Evolutionary conservation across 768 basidiomycete genomes (phyloP), one percentile per base, ranked within the genome.

Genomic region (Cubamyces lactineus): DNA sequence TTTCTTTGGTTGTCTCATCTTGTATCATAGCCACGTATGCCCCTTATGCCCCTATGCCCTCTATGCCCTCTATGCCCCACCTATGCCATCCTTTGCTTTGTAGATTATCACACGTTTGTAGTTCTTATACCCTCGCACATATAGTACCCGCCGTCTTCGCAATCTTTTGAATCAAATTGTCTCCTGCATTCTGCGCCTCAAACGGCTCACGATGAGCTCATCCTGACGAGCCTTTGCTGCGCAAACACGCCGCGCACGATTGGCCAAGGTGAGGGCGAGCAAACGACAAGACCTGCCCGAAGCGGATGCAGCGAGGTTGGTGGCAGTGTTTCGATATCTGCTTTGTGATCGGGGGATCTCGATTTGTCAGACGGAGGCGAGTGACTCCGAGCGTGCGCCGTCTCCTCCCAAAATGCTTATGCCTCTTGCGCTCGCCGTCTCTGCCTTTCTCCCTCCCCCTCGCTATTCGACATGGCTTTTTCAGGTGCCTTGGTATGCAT

Each of bases 401-500:
- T 45, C 43, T 41, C 19, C 51, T 43, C 51, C 48, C 57, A 41
- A 53, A 63, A 53, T 63, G 7, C 28, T 28, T 7, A 52, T 54
- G 38, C 40, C 12, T 39, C 8, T 11, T 28, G 41, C 23, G n/a
- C 52, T 11, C 28, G 34, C 49, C n/a, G n/a, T 23, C 55, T 46
- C 17, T 26, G 16, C 12, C 56, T 23, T 39, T 49, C 52, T 21
- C 45, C 3, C 40, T 11, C 40, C 47, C n/a, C 15, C 48, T 50
- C 24, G 26, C 48, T 19, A 17, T 15, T 8, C 56, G 39, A 40
- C 40, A 95, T 95, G 92, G 84, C 88, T 7, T 94, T 94, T 75
- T 94, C 93, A 71, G 92, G 92, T 67, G 91, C 92, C 43, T 79
- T 95, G 66, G 91, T 91, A 72, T 52, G 88, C 79, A 42, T 66